Conservation (phyloP, 2,329 filamentous ascomycete species). For the Massarina eburnea region DNA sequence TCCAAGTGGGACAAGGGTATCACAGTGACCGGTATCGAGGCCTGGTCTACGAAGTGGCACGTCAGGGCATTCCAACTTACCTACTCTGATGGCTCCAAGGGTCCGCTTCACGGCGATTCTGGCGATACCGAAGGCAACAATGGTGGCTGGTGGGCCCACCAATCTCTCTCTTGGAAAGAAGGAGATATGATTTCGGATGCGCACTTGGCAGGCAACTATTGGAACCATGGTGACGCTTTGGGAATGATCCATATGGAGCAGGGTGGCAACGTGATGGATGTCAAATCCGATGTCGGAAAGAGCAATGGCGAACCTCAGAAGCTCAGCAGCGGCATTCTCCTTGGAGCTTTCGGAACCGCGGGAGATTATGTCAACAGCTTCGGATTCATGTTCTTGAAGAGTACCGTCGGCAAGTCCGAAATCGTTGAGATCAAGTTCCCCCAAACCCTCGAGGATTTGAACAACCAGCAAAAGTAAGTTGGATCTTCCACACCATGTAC, state of each 20-base stretch:
- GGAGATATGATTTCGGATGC: neutral
- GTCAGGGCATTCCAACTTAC: neutral
- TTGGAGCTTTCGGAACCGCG: neutral
- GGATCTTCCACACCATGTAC: neutral
- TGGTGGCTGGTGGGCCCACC: neutral
- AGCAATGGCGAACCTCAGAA: neutral
- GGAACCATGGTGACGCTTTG: neutral
- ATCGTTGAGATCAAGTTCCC: conserved; percentile 2
- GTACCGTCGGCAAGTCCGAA: neutral
- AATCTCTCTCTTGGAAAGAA: neutral
- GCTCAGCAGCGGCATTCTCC: neutral
- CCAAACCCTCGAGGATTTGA: neutral
- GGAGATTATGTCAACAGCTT: neutral
- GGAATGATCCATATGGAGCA: neutral
- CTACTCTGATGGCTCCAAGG: neutral
- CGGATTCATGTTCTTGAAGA: neutral
- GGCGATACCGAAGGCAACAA: neutral
- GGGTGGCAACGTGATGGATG: neutral
- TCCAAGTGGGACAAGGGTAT: conserved; percentile 1
- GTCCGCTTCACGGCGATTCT: neutral
- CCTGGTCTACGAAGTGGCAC: neutral
- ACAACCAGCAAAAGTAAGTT: conserved; percentile 1
- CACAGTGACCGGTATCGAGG: conserved; percentile 1
- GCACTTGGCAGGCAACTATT: neutral
- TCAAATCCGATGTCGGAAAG: neutral